These are phyloP conservation scores for Poterioochromonas sp. DNA, from an alignment of 352 stramenopile species.

Conservation along the genomic window DNA sequence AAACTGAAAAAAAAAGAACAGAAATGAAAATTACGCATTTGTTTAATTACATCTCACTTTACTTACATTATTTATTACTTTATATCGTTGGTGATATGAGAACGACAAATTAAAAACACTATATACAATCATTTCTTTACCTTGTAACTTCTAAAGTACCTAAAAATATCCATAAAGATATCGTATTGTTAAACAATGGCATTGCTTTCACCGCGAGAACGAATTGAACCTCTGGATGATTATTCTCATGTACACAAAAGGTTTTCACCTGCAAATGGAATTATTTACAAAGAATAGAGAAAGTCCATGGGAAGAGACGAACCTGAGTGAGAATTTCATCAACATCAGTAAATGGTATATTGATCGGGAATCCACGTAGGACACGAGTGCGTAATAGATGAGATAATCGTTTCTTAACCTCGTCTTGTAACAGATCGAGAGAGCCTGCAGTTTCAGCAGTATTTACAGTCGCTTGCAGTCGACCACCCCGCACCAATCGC, in stretches of 20 bases:
- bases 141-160: constrained; percentile 52
- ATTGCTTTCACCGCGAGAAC: constrained; percentile 61
- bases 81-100: too few relatives aligned
- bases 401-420: constrained; percentile 28
- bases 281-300: neutral
- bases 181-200: constrained; percentile 59
- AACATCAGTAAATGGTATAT: constrained; percentile 67
- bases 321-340: constrained; percentile 57
- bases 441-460: neutral
- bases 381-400: constrained; percentile 42
- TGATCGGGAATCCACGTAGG: constrained; percentile 59
- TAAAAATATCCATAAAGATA: constrained; percentile 78
- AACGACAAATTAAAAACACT: too few relatives aligned
- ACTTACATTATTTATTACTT: too few relatives aligned
- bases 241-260: constrained; percentile 61
- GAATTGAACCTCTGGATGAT: constrained; percentile 65
- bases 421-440: neutral
- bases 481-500: neutral
- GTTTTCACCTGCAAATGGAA: constrained; percentile 4
- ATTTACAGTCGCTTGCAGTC: neutral
- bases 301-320: constrained; percentile 49
- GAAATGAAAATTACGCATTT: too few relatives aligned
- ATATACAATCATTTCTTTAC: too few relatives aligned
- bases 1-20: too few relatives aligned
- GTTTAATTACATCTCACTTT: too few relatives aligned